A percentile compares a stretch with the other conserved stretches of the same genome.
Evolutionary conservation across 345 rosid species (phyloP).

Genomic region (Iberis pinnata): DNA sequence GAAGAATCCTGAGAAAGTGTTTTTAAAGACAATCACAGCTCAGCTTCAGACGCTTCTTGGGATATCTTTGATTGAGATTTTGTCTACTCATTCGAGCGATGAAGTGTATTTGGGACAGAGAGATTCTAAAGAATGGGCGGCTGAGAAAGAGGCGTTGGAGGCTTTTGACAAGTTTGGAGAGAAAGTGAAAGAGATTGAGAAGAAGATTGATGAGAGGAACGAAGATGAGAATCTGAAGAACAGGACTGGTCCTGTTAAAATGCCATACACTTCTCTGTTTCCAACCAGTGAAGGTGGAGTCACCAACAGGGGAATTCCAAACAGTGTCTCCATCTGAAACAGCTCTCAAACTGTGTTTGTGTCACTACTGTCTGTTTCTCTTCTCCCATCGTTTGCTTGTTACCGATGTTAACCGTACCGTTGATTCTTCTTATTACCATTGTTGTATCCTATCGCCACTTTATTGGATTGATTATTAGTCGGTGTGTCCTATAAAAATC

Average conservation of each 20-base stretch:
- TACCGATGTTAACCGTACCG: too few relatives aligned
- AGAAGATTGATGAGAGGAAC: conserved; percentile 36
- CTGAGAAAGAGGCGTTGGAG: conserved; percentile 33
- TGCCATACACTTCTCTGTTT: conserved; percentile 45
- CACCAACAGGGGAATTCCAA: conserved; percentile 54
- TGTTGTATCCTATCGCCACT: too few relatives aligned
- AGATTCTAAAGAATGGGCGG: conserved; percentile 48
- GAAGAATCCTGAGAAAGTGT: conserved; percentile 40
- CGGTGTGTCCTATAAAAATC: too few relatives aligned
- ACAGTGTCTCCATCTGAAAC: conserved; percentile 49
- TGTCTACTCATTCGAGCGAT: conserved; percentile 53
- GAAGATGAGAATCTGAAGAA: conserved; percentile 34
- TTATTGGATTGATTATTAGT: too few relatives aligned
- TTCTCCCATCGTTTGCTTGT: too few relatives aligned
- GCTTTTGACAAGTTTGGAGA: conserved; percentile 46
- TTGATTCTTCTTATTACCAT: too few relatives aligned
- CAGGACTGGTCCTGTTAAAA: conserved; percentile 45
- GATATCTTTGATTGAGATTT: conserved; percentile 43
- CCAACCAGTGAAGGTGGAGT: conserved; percentile 50
- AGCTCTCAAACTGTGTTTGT: background rate
- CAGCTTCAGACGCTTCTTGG: conserved; percentile 43
- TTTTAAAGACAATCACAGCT: conserved; percentile 44
- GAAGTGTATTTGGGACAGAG: conserved; percentile 61
- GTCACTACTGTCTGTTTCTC: too few relatives aligned
- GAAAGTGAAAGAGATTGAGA: conserved; percentile 43